A percentile compares a stretch with the other conserved stretches of the same genome.
Conservation (phyloP, 768 basidiomycete species). For the Rhodosporidiobolus odoratus region DNA sequence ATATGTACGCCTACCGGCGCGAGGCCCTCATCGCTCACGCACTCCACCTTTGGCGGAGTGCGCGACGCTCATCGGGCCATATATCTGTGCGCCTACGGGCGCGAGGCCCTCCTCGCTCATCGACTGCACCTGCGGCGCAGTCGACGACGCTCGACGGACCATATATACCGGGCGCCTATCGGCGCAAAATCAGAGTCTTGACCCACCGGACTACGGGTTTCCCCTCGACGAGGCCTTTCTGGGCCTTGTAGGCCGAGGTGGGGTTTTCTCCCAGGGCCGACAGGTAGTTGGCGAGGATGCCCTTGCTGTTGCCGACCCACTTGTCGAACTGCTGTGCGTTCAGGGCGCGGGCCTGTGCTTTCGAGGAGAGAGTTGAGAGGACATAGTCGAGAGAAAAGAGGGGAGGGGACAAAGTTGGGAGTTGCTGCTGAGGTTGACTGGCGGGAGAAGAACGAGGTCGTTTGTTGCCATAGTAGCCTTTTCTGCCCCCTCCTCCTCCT, state of each 20-base stretch:
- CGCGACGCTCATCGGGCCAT: too few relatives aligned
- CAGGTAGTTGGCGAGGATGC: conserved; percentile 24
- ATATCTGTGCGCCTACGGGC: too few relatives aligned
- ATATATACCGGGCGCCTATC: too few relatives aligned
- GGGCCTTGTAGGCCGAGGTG: conserved; percentile 5
- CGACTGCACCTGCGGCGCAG: too few relatives aligned
- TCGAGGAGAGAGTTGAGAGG: neutral
- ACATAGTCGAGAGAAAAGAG: conserved; percentile 8
- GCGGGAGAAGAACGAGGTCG: neutral
- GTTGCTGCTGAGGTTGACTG: neutral
- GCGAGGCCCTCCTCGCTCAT: too few relatives aligned
- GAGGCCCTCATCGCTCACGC: too few relatives aligned
- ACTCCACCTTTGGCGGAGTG: too few relatives aligned
- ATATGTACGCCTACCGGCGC: too few relatives aligned
- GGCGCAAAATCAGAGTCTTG: too few relatives aligned
- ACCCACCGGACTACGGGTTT: too few relatives aligned
- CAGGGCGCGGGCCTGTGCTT: neutral
- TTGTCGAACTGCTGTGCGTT: conserved; percentile 3
- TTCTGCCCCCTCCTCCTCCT: neutral
- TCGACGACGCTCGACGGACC: too few relatives aligned
- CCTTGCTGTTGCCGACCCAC: conserved; percentile 30
- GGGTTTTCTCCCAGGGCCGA: conserved; percentile 8
- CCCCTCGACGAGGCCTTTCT: conserved; percentile 1
- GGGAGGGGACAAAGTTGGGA: neutral
- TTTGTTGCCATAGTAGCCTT: neutral